phyloP scores from a whole-genome alignment of 2,329 filamentous ascomycete species.

The Pestalotiopsis sp. region DNA sequence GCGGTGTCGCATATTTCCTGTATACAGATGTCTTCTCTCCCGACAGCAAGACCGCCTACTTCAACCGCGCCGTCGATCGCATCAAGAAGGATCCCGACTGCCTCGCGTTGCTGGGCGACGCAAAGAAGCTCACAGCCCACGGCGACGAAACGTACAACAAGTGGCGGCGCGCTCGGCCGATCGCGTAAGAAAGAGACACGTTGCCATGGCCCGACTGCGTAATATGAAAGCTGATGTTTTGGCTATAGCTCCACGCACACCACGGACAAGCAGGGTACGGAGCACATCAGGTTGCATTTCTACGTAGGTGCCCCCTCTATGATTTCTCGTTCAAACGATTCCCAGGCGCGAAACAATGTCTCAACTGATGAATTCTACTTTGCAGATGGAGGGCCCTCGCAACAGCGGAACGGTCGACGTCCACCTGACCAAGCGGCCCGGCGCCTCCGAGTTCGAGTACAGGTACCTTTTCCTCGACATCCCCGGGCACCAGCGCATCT shows the following conservation, averaged over 20 bases:
- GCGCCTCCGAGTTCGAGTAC: constrained; percentile 73
- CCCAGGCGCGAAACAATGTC: not conserved
- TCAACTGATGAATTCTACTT: constrained; percentile 20
- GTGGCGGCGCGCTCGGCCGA: constrained; percentile 71
- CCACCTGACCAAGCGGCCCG: constrained; percentile 73
- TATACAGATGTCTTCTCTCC: constrained; percentile 83
- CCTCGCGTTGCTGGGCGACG: constrained; percentile 72
- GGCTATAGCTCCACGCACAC: constrained; percentile 62
- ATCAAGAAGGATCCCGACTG: constrained; percentile 76
- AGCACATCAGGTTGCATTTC: constrained; percentile 86
- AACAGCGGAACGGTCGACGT: constrained; percentile 75
- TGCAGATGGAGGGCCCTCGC: constrained; percentile 74
- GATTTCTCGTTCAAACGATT: not conserved
- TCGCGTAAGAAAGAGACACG: constrained; percentile 47
- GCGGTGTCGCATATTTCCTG: constrained; percentile 76
- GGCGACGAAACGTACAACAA: constrained; percentile 82
- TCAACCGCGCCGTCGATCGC: constrained; percentile 82
- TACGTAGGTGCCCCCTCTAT: constrained; percentile 55
- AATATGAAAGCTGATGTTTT: constrained; percentile 28
- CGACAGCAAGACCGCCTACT: constrained; percentile 83
- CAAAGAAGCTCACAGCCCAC: constrained; percentile 75
- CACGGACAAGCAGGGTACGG: constrained; percentile 73
- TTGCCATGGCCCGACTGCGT: not conserved
- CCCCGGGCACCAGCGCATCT: constrained; percentile 67
- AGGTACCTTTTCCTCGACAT: constrained; percentile 81